Evolutionary conservation across 164 flowering plant genomes (phyloP).

Genomic region (Euptelea pleiosperma): DNA sequence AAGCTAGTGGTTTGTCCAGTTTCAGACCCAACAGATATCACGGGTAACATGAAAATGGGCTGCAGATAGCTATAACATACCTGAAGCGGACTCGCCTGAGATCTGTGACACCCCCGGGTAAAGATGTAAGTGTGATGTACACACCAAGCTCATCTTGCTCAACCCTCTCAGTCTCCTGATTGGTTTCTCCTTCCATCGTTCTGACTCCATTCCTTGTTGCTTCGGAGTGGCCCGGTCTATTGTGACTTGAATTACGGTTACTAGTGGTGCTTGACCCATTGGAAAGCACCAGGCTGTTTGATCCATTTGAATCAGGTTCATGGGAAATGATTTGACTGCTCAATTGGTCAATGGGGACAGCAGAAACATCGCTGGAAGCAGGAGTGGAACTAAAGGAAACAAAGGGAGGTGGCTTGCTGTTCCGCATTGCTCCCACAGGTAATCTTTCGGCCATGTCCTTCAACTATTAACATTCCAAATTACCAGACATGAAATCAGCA

Average conservation of each 20-base stretch:
- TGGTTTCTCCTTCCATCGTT: slow-evolving; percentile 57
- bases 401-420: slow-evolving; percentile 48
- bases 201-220: slow-evolving; percentile 55
- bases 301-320: slow-evolving; percentile 51
- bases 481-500: not conserved
- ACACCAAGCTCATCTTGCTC: slow-evolving; percentile 99
- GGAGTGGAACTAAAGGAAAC: slow-evolving; percentile 49
- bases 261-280: slow-evolving; percentile 51
- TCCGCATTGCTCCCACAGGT: slow-evolving; percentile 76
- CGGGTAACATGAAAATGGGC: not conserved
- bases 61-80: slow-evolving; percentile 30
- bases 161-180: slow-evolving; percentile 75
- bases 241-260: slow-evolving; percentile 43
- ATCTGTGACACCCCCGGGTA: slow-evolving; percentile 81
- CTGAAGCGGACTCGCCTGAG: slow-evolving; percentile 97
- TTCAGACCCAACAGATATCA: not conserved
- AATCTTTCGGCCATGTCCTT: slow-evolving; percentile 96
- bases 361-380: slow-evolving; percentile 40
- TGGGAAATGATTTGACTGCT: slow-evolving; percentile 40
- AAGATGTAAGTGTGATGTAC: slow-evolving; percentile 78
- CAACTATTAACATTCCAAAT: slow-evolving; percentile 38
- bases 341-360: slow-evolving; percentile 37
- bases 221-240: slow-evolving; percentile 42
- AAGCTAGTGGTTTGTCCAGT: not conserved
- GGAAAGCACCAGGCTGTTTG: slow-evolving; percentile 38